Percentiles rank a stretch among this genome's conserved stretches.
Conservation (phyloP, 2,329 filamentous ascomycete species). For the Fusarium sp. region DNA sequence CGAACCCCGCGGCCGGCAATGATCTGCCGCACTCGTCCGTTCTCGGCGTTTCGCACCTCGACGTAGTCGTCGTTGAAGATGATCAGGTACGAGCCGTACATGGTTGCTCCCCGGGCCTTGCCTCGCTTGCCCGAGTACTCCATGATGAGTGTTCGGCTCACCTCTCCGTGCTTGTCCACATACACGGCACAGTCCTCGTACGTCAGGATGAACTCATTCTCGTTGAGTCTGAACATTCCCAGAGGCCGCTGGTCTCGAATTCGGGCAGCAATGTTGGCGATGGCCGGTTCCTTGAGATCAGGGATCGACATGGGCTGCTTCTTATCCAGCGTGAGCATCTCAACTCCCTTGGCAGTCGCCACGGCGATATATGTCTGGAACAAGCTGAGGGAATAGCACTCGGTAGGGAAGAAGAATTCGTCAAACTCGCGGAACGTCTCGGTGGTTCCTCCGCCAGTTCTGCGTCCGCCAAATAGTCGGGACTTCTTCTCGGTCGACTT, state of each 20-base stretch:
- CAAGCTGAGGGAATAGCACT: conserved; percentile 94
- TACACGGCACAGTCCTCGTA: conserved; percentile 98
- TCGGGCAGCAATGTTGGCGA: conserved; percentile 85
- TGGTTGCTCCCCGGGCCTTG: conserved; percentile 83
- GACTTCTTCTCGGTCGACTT: conserved; percentile 88
- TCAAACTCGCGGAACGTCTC: conserved; percentile 99
- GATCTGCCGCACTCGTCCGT: conserved; percentile 91
- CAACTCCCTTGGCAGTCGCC: conserved; percentile 90
- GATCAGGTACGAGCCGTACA: conserved; percentile 91
- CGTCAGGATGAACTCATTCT: conserved; percentile 90
- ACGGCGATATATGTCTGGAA: conserved; percentile 96
- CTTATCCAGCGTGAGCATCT: conserved; percentile 96
- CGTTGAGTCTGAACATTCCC: conserved; percentile 95
- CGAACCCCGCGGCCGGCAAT: conserved; percentile 92
- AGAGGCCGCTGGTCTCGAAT: conserved; percentile 87
- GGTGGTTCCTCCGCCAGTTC: conserved; percentile 75
- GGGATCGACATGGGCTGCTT: conserved; percentile 96
- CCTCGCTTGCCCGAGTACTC: conserved; percentile 93
- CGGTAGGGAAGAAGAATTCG: conserved; percentile 97
- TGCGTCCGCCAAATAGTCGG: conserved; percentile 71
- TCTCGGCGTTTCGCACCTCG: conserved; percentile 96
- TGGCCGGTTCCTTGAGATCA: conserved; percentile 81
- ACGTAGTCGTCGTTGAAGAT: conserved; percentile 97
- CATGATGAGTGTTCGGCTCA: conserved; percentile 94
- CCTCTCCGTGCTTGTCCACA: conserved; percentile 97